Conservation (phyloP, 106 monocot genomes). For the Allium cepa region DNA sequence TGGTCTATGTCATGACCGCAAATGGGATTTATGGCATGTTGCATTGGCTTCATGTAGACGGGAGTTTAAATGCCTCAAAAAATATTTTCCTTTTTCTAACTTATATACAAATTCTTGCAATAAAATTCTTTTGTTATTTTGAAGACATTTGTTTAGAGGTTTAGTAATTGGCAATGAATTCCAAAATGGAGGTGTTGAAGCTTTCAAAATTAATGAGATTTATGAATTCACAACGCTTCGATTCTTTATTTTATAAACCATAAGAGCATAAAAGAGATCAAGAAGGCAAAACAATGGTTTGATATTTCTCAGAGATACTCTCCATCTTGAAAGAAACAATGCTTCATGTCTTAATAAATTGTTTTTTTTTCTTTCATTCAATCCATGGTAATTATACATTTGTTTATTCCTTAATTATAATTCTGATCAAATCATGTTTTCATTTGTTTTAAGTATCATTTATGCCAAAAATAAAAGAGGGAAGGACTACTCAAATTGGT, state of each 20-base stretch:
- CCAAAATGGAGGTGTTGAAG: neutral
- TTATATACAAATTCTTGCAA: neutral
- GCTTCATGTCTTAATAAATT: neutral
- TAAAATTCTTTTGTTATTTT: neutral
- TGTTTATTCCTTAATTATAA: neutral
- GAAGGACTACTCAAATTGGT: conserved; percentile 20
- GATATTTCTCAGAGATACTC: conserved; percentile 56
- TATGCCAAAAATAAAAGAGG: conserved; percentile 31
- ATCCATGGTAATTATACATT: neutral
- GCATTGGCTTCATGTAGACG: too few species aligned
- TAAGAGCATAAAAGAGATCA: conserved; percentile 53
- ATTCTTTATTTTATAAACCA: conserved; percentile 69
- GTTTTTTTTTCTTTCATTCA: neutral
- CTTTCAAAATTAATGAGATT: conserved; percentile 38
- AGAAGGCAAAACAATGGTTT: conserved; percentile 69
- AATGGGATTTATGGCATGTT: too few species aligned
- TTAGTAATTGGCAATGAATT: conserved; percentile 4
- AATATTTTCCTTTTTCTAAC: neutral
- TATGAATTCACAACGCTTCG: conserved; percentile 83
- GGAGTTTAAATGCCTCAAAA: too few species aligned
- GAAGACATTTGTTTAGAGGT: neutral
- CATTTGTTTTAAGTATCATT: conserved; percentile 24
- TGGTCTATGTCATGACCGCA: too few species aligned
- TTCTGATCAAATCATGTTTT: neutral
- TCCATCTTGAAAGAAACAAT: conserved; percentile 55